These are phyloP conservation scores for Strobilomyces echinocephalus DNA, from an alignment of 768 basidiomycete genomes.

Conservation along the genomic window DNA sequence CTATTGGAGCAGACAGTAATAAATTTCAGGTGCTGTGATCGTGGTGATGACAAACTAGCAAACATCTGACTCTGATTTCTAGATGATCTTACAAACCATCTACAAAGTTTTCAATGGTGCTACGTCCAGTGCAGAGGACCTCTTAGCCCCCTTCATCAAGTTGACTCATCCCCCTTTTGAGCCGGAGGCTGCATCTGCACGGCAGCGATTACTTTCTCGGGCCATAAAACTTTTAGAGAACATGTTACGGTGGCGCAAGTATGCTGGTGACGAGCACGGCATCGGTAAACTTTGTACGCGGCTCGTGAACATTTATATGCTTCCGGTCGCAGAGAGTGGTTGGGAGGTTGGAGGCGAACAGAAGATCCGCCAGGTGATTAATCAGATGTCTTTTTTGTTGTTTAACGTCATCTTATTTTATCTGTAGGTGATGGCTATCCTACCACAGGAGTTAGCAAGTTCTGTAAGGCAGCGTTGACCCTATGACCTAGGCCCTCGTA, in stretches of 20 bases:
- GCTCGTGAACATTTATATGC: slow-evolving; percentile 55
- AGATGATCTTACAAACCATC: slow-evolving; percentile 59
- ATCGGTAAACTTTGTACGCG: slow-evolving; percentile 50
- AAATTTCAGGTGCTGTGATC: slow-evolving; percentile 55
- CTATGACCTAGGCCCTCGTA: slow-evolving; percentile 7
- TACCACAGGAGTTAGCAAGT: slow-evolving; percentile 26
- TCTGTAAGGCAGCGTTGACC: slow-evolving; percentile 14
- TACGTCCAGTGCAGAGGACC: slow-evolving; percentile 45
- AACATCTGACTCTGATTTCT: slow-evolving; percentile 11
- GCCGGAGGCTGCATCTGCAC: slow-evolving; percentile 68
- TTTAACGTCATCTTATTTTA: slow-evolving; percentile 4
- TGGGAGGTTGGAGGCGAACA: slow-evolving; percentile 88
- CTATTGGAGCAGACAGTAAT: slow-evolving; percentile 55
- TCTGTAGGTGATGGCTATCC: slow-evolving; percentile 19
- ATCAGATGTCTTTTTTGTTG: background rate
- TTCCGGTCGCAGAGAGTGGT: slow-evolving; percentile 64
- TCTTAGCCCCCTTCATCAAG: slow-evolving; percentile 47
- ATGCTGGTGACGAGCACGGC: slow-evolving; percentile 55
- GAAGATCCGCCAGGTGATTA: slow-evolving; percentile 52
- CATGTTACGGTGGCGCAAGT: slow-evolving; percentile 72
- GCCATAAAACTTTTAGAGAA: slow-evolving; percentile 71
- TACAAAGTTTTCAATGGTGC: slow-evolving; percentile 49
- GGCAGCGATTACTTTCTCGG: slow-evolving; percentile 62
- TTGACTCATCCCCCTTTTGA: slow-evolving; percentile 54
- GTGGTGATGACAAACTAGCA: background rate